Conservation (phyloP, 148 eudicot species). For the Dysphania ambrosioides region DNA sequence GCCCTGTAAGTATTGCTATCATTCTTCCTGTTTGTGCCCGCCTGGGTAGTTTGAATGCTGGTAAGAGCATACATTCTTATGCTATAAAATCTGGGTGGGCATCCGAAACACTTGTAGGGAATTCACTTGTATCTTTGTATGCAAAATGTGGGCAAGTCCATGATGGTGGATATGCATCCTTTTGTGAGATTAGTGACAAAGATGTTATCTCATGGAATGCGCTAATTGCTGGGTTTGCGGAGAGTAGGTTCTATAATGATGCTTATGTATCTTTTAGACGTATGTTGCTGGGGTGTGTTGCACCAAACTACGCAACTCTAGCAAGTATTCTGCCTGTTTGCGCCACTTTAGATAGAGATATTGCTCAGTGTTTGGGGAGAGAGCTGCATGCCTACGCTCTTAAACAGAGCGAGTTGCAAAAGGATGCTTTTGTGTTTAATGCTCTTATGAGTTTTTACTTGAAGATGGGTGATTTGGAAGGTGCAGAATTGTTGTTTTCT, state of each 20-base stretch:
- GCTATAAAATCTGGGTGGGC: slow-evolving; percentile 50
- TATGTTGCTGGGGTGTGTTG: slow-evolving; percentile 42
- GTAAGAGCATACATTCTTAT: slow-evolving; percentile 55
- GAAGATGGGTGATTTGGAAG: slow-evolving; percentile 38
- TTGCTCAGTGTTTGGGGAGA: slow-evolving; percentile 27
- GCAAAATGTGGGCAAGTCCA: slow-evolving; percentile 49
- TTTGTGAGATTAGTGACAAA: slow-evolving; percentile 45
- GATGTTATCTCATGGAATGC: slow-evolving; percentile 82
- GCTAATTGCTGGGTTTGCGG: slow-evolving; percentile 55
- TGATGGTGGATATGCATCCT: slow-evolving; percentile 46
- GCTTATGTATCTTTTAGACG: slow-evolving; percentile 46
- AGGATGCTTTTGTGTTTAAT: slow-evolving; percentile 41
- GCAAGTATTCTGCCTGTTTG: slow-evolving; percentile 57
- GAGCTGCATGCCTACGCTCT: slow-evolving; percentile 36
- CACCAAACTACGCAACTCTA: slow-evolving; percentile 65
- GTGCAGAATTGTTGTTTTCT: slow-evolving; percentile 44
- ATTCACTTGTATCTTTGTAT: slow-evolving; percentile 71
- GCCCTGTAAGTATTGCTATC: slow-evolving; percentile 54
- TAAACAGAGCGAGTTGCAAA: slow-evolving; percentile 35
- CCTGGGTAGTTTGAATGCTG: slow-evolving; percentile 28
- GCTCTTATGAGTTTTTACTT: slow-evolving; percentile 63
- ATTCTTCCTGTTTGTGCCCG: slow-evolving; percentile 62
- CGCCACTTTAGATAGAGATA: slow-evolving; percentile 34
- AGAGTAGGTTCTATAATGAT: slow-evolving; percentile 41
- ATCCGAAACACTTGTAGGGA: slow-evolving; percentile 60